Conservation (phyloP, 1,284 basidiomycete genomes). For the Tremellales sp. region DNA sequence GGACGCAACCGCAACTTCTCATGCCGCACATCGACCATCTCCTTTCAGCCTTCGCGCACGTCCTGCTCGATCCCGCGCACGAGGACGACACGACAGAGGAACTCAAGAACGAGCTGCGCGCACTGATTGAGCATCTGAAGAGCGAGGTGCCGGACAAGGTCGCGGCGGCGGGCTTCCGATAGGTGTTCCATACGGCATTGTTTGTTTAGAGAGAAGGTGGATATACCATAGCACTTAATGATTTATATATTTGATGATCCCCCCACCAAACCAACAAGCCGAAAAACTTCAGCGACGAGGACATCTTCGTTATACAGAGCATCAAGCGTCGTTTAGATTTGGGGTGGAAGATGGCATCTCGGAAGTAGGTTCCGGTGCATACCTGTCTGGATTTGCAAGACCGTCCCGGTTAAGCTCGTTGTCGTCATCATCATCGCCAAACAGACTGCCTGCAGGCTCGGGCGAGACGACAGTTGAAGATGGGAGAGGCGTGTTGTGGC, state of each 20-base stretch:
- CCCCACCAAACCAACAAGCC: no score
- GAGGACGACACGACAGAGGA: constrained; percentile 75
- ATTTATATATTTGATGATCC: no score
- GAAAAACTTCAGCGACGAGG: no score
- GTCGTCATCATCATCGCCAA: neutral
- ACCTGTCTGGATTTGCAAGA: no score
- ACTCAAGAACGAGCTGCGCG: constrained; percentile 67
- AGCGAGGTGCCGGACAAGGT: constrained; percentile 47
- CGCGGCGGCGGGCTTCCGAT: constrained; percentile 42
- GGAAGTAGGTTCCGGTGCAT: no score
- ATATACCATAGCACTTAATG: no score
- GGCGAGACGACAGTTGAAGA: no score
- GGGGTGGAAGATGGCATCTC: neutral
- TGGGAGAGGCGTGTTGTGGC: no score
- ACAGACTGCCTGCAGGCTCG: constrained; percentile 1
- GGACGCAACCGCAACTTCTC: constrained; percentile 64
- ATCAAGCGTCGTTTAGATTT: neutral
- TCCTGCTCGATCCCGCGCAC: constrained; percentile 71
- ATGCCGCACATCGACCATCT: constrained; percentile 76
- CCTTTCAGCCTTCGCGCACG: constrained; percentile 75
- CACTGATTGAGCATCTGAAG: constrained; percentile 69
- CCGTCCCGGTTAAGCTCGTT: neutral
- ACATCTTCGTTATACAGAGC: neutral
- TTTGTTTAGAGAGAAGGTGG: no score
- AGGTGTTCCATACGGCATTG: no score